Base-by-base conservation (phyloP, 108 stramenopile species). In the Fragilaria radians region DNA sequence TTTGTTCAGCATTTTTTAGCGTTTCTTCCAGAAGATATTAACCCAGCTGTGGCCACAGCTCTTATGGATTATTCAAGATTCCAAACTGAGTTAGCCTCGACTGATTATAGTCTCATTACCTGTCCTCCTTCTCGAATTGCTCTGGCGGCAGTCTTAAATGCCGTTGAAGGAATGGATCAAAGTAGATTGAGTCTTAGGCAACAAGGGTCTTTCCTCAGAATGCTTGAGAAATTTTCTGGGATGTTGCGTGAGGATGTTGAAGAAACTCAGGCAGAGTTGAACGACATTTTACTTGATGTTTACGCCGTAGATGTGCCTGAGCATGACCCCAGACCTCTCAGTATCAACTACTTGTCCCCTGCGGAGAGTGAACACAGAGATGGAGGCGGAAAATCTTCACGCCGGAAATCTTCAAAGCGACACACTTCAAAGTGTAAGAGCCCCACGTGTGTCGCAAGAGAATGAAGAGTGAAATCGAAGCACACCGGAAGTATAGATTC, bases 31-130 rank as follows among this genome's bases (percentile, higher is more conserved):
- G 51, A 63, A 1, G 54, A 51, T 2, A 53, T 82, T 1, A 62
- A 73, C 28, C 50, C 51, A 5, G 26, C 65, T 4, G 74, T 83
- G 4, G 59, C 46, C 0, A 61, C 57, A 57, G 71, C 82, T 26
- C 62, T 88, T 11, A 59, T 71, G 33, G 82, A 83, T 59, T 83
- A 79, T 61, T 71, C 81, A 5, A 64, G 78, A 4, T 84, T 68
- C 58, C 86, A 88, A 63, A 77, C 80, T 24, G 82, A 88, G 54
- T 42, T 84, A 51, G 86, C 78, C 46, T 70, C 83, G 32, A 62
- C 72, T 27, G 74, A 83, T 36, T 80, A 82, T 32, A 56, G 65
- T 47, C 71, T 84, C 17, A 68, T 83, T 34, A 32, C 60, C 22
- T 53, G 67, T 5, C 74, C 66, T 22, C 78, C 78, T 5, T 88